Evolutionary conservation across 257 asterid species (phyloP).

Genomic region (Schizonepeta tenuifolia): DNA sequence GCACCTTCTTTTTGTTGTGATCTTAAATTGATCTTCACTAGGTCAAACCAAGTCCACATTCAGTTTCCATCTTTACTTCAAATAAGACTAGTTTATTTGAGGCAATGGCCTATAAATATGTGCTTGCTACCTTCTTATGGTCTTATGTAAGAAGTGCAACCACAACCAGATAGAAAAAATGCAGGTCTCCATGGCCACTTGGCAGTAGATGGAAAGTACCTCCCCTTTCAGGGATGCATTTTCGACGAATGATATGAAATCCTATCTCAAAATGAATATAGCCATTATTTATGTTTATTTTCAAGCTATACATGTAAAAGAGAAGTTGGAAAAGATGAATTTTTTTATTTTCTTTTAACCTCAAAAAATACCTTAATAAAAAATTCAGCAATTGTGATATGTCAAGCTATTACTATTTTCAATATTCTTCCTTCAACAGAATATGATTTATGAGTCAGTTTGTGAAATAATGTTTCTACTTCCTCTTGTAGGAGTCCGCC

Average conservation of each 20-base stretch:
- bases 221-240: slow-evolving; percentile 2
- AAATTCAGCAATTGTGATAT: slow-evolving; percentile 8
- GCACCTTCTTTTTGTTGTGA: slow-evolving; percentile 8
- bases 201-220: neutral
- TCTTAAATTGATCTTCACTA: slow-evolving; percentile 27
- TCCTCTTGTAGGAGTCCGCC: slow-evolving; percentile 69
- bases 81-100: slow-evolving; percentile 19
- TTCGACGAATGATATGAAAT: slow-evolving; percentile 14
- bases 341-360: slow-evolving; percentile 18
- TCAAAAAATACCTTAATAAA: neutral
- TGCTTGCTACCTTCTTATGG: slow-evolving; percentile 6
- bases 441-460: slow-evolving; percentile 10
- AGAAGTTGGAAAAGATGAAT: slow-evolving; percentile 1
- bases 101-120: slow-evolving; percentile 22
- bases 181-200: slow-evolving; percentile 2
- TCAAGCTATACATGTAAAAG: slow-evolving; percentile 6
- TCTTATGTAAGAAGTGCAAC: neutral
- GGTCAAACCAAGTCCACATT: slow-evolving; percentile 24
- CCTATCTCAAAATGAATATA: slow-evolving; percentile 3
- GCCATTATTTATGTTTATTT: neutral
- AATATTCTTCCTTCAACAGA: neutral
- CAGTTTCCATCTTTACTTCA: slow-evolving; percentile 10
- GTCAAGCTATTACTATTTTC: slow-evolving; percentile 1
- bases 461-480: slow-evolving; percentile 28
- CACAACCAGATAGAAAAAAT: neutral